Evolutionary conservation across 2,329 filamentous ascomycete genomes (phyloP), one percentile per base, ranked within the genome.

Genomic region (Colletotrichum tofieldiae): DNA sequence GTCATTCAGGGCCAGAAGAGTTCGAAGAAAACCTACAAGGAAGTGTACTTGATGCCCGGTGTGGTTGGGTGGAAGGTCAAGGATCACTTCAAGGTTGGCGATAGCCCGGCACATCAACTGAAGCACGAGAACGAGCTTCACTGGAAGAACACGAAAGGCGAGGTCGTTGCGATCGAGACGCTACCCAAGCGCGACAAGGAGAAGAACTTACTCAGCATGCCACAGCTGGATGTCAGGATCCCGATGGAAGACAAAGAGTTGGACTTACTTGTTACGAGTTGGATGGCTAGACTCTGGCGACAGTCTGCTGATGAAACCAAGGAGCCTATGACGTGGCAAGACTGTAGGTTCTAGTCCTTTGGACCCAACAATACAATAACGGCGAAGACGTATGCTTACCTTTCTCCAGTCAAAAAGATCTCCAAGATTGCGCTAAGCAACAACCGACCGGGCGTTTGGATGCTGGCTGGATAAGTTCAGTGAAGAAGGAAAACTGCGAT

Each of bases 221-320:
- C 79, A 3, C 68, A 77, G 14, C 69, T 80, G 37, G 67, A 76
- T 5, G 74, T 80, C 5, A 76, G 76, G 39, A 51, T 49, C 0
- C 59, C 20, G 0, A 55, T 79, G 23, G 72, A 75, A 1, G 77
- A 78, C n/a, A 80, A 77, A 56, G 41, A 75, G 11, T 68, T 79
- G 45, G 79, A 80, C 72, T 62, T 80, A 1, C 49, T 80, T 16
- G 77, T 80, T 0, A 67, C 77, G 0, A 78, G 77, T 11, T 80
- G 79, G 79, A 76, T 76, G 61, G 77, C 78, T 2, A 70, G 78
- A 5, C 29, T 80, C 4, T 80, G 78, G 78, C 77, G 75, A 14
- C 76, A 79, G 56, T 75, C 77, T 0, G 67, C 73, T 49, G 74
- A 72, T 3, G 75, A 78, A n/a, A 54, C 74, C 20, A 75, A 75